Base-by-base conservation (phyloP, 257 asterid genomes). In the Agastache rugosa region DNA sequence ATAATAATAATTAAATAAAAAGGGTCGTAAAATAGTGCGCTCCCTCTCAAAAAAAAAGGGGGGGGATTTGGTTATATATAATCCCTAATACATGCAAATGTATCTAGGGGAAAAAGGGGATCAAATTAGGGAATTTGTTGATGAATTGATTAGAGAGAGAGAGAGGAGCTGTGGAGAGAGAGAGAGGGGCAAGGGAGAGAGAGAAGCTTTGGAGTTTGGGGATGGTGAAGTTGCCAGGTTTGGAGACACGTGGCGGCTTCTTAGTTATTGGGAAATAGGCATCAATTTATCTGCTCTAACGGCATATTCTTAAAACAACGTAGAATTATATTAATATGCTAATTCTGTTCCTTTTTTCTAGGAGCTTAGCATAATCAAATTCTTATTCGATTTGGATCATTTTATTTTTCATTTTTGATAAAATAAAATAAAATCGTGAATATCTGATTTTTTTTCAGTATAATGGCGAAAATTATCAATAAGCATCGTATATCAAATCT, bases 221-320 rank as follows among this genome's bases (percentile, higher is more conserved):
- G 78, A 65, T 11, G 83, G 77, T 15, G 81, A 58, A 35, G 81
- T 58, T 77, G 89, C 85, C 91, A 82, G 82, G 83, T 84, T 47
- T 25, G 15, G 59, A 51, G 83, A 84, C 93, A 88, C 89, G 89
- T 88, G 93, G 87, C 84, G 25, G 29, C 35, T 23, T 73, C 17
- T 50, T 69, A 51, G 74, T 73, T 67, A 35, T 78, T 56, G 76
- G 65, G 53, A 86, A 72, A 61, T n/a, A 67, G 87, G 89, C 80
- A 81, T 80, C 83, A 77, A 73, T 78, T 84, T 82, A 87, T 87
- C 80, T 69, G 54, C 66, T 12, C n/a, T 54, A 67, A 53, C 78
- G 69, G 84, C 69, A 77, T 77, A 81, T 80, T 45, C 47, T 39
- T 71, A 65, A 70, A 63, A 70, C n/a, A 47, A 54, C 17, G 3